Percentiles rank a stretch among this genome's conserved stretches.
Evolutionary conservation across 2,329 filamentous ascomycete genomes (phyloP).

Genomic region (Monosporascus sp.): DNA sequence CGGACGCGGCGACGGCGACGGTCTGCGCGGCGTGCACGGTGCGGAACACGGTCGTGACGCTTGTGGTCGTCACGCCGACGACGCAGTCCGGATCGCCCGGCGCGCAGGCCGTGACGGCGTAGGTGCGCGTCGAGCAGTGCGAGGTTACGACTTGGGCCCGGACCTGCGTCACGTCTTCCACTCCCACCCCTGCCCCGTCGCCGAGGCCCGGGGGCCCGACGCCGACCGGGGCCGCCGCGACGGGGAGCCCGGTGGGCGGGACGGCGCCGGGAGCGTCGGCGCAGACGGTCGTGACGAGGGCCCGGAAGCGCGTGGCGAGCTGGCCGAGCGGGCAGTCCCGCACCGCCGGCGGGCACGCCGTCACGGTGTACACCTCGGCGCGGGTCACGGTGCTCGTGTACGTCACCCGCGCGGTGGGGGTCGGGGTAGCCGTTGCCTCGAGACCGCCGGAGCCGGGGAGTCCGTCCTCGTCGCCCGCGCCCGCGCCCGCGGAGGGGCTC

Average conservation of each 20-base stretch:
- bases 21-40: constrained; percentile 5
- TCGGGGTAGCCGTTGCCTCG: not conserved
- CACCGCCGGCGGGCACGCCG: constrained; percentile 5
- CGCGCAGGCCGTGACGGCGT: constrained; percentile 12
- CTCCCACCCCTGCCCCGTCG: not conserved
- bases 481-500: not conserved
- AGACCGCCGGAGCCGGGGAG: not conserved
- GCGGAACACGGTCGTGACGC: constrained; percentile 12
- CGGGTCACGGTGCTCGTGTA: constrained; percentile 20
- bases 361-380: constrained; percentile 16
- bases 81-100: constrained; percentile 17
- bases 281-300: constrained; percentile 19
- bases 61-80: constrained; percentile 13
- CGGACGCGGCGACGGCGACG: not conserved
- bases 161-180: not conserved
- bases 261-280: constrained; percentile 1
- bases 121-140: constrained; percentile 12
- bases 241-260: not conserved
- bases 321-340: constrained; percentile 7
- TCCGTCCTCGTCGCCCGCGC: not conserved
- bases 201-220: not conserved
- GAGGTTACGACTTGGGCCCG: constrained; percentile 4
- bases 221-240: not conserved
- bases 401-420: constrained; percentile 1
- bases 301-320: constrained; percentile 13